Percentiles rank a stretch among this genome's conserved stretches.
Evolutionary conservation across 257 asterid species (phyloP).

Genomic region (Nemophila menziesii): DNA sequence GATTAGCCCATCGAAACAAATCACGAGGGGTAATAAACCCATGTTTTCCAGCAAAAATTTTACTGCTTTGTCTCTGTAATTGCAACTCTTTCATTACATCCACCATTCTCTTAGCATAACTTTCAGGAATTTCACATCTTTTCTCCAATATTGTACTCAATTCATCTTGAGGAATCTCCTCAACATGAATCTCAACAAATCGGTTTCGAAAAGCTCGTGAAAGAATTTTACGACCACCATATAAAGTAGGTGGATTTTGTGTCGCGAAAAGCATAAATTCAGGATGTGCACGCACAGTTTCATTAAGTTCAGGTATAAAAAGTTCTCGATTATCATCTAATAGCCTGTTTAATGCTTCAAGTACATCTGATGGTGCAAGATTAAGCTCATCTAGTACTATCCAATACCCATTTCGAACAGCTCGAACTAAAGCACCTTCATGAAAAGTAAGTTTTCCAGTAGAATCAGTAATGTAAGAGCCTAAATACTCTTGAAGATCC

Average conservation of each 20-base stretch:
- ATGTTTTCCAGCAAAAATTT: constrained; percentile 92
- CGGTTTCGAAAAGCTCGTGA: constrained; percentile 99
- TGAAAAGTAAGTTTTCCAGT: constrained; percentile 89
- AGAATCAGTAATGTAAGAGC: constrained; percentile 78
- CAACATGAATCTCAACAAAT: constrained; percentile 95
- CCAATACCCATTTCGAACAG: constrained; percentile 87
- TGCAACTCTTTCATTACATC: constrained; percentile 92
- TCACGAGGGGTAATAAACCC: constrained; percentile 97
- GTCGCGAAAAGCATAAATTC: constrained; percentile 92
- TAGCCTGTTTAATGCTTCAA: constrained; percentile 81
- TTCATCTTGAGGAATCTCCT: constrained; percentile 88
- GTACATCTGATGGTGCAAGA: constrained; percentile 98
- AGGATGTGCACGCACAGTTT: constrained; percentile 73
- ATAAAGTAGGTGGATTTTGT: constrained; percentile 86
- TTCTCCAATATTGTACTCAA: constrained; percentile 60
- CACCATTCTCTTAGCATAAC: constrained; percentile 70
- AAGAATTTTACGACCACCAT: constrained; percentile 92
- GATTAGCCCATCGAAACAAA: constrained; percentile 92
- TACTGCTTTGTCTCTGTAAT: constrained; percentile 76
- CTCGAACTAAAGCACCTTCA: constrained; percentile 84
- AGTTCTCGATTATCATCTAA: constrained; percentile 95
- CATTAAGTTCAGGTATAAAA: constrained; percentile 77
- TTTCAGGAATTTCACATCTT: constrained; percentile 54
- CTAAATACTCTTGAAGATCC: constrained; percentile 95
- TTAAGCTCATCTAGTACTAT: constrained; percentile 91